A percentile compares a stretch with the other conserved stretches of the same genome.
phyloP scores from a whole-genome alignment of 306 rosid species.

The Urtica urens region DNA sequence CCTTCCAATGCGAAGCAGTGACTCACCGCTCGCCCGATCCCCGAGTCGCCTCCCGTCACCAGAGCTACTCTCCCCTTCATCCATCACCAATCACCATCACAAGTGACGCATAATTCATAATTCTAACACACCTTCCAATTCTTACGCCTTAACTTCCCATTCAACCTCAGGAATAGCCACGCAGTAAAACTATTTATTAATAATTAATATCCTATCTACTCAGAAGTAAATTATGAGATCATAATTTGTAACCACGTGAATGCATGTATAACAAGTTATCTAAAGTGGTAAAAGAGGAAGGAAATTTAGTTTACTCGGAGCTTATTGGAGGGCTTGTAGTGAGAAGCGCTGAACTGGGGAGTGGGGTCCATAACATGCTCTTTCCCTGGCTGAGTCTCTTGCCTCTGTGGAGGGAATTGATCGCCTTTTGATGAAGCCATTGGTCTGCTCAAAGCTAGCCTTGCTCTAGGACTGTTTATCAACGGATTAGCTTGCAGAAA shows the following conservation, averaged over 20 bases:
- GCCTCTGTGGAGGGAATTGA: slow-evolving; percentile 51
- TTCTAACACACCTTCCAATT: too few species aligned
- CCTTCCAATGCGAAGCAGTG: slow-evolving; percentile 61
- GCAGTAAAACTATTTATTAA: background rate
- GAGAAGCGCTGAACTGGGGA: slow-evolving; percentile 48
- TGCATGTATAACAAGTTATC: background rate
- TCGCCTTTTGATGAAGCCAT: slow-evolving; percentile 64
- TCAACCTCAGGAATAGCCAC: too few species aligned
- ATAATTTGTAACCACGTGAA: background rate
- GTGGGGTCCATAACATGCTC: slow-evolving; percentile 64
- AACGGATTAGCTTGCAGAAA: too few species aligned
- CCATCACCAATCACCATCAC: too few species aligned
- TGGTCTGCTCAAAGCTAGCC: slow-evolving; percentile 13
- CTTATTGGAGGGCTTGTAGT: slow-evolving; percentile 61
- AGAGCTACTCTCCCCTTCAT: slow-evolving; percentile 67
- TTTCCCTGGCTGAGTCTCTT: slow-evolving; percentile 60
- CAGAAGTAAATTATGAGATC: background rate
- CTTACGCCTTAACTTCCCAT: too few species aligned
- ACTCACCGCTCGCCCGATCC: slow-evolving; percentile 67
- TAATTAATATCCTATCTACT: background rate
- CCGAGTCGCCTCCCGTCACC: slow-evolving; percentile 75
- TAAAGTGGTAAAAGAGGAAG: background rate
- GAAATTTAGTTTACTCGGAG: slow-evolving; percentile 34
- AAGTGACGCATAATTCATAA: too few species aligned
- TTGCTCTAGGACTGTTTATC: background rate